phyloP scores from a whole-genome alignment of 2,329 filamentous ascomycete species.

The Mollisia scopiformis region DNA sequence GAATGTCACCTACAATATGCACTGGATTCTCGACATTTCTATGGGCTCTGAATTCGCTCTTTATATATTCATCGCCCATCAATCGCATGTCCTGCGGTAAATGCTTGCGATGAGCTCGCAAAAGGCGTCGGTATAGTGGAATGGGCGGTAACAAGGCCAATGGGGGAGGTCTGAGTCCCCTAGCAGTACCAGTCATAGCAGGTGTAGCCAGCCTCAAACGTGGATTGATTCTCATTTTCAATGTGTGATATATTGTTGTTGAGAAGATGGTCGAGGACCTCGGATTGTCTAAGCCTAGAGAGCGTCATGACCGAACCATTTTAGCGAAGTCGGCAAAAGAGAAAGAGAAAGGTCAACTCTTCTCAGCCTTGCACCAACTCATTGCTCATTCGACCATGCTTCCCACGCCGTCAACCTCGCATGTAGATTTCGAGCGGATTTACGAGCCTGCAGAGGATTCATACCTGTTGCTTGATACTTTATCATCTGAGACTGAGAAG shows the following conservation, averaged over 20 bases:
- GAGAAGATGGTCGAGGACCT: neutral
- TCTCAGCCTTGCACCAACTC: constrained; percentile 21
- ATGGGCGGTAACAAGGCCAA: constrained; percentile 50
- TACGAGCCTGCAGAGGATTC: constrained; percentile 98
- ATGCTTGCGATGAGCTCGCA: constrained; percentile 83
- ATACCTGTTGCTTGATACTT: constrained; percentile 88
- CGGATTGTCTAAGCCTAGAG: no score
- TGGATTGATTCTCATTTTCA: constrained; percentile 28
- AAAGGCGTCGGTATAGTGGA: constrained; percentile 82
- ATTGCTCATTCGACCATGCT: constrained; percentile 63
- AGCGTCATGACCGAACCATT: neutral
- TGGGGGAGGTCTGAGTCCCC: constrained; percentile 29
- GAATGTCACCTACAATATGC: constrained; percentile 70
- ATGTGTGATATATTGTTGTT: neutral
- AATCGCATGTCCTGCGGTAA: constrained; percentile 75
- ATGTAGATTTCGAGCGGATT: constrained; percentile 84
- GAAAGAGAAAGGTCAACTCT: neutral
- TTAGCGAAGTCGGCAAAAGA: neutral
- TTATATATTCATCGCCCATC: constrained; percentile 91
- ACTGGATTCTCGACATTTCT: constrained; percentile 84
- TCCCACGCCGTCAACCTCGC: constrained; percentile 89
- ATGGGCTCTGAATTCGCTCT: constrained; percentile 88
- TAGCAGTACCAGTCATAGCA: constrained; percentile 25
- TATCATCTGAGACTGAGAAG: constrained; percentile 60
- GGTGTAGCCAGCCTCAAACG: constrained; percentile 31